Evolutionary conservation across 495 filamentous ascomycete genomes (phyloP).

Genomic region (Xylaria castorea): DNA sequence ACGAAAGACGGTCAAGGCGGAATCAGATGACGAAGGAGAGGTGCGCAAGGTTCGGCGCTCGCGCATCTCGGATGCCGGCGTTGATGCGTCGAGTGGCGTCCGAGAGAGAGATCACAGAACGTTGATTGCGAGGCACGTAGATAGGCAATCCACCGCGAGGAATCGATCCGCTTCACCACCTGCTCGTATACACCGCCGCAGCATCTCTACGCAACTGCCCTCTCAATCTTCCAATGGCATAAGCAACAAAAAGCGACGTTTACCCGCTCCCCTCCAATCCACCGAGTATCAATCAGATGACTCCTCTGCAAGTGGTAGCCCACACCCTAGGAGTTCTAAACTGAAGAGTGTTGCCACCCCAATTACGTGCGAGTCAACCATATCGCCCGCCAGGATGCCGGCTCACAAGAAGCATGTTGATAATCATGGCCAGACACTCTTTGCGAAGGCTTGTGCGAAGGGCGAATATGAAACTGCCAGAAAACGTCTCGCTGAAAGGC

Average conservation of each 20-base stretch:
- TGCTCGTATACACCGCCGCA: constrained; percentile 64
- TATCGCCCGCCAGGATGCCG: constrained; percentile 71
- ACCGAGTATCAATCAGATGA: constrained; percentile 76
- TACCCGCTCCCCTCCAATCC: constrained; percentile 63
- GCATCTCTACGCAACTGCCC: constrained; percentile 67
- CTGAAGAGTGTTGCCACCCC: constrained; percentile 68
- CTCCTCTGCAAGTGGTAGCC: constrained; percentile 74
- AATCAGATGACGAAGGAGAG: constrained; percentile 58
- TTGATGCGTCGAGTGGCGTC: constrained; percentile 45
- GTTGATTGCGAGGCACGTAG: constrained; percentile 44
- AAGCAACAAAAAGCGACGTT: constrained; percentile 61
- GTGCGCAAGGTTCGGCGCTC: constrained; percentile 55
- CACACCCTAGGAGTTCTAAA: constrained; percentile 70
- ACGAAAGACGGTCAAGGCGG: constrained; percentile 52
- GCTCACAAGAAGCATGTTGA: constrained; percentile 82
- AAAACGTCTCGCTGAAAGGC: constrained; percentile 72
- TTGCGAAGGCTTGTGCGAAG: constrained; percentile 83
- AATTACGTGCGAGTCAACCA: constrained; percentile 59
- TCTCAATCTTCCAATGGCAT: constrained; percentile 58
- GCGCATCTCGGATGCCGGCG: constrained; percentile 51
- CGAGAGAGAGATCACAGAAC: constrained; percentile 41
- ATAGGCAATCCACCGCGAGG: constrained; percentile 47
- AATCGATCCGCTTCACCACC: constrained; percentile 71
- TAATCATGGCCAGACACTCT: constrained; percentile 80
- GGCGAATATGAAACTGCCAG: constrained; percentile 76